Evolutionary conservation across 2,329 filamentous ascomycete genomes (phyloP), one percentile per base, ranked within the genome.

Genomic region (Alternaria atra): DNA sequence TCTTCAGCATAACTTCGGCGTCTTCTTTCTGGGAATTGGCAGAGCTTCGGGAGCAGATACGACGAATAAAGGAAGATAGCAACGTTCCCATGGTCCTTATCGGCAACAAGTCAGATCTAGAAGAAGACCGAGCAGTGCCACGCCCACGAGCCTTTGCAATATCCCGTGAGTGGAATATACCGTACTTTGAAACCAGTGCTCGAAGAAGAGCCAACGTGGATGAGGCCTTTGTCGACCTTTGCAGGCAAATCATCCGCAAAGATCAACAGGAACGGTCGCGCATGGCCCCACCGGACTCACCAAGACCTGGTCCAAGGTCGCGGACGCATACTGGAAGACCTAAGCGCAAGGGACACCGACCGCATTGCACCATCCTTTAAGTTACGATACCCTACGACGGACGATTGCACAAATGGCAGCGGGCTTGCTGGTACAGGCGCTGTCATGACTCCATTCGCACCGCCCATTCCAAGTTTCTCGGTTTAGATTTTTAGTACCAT

Each of bases 161-260:
- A 65, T 93, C 91, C n/a, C 92, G 95, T 74, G 87, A 86, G 73
- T 97, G 93, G 93, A 89, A 89, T 70, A 91, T 91, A 35, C 93
- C 93, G 0, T 97, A 97, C 78, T 97, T 97, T 75, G 93, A 97
- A 81, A 91, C 93, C 35, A 94, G 91, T 65, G 93, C 93, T 52
- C 85, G 93, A 65, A 89, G 91, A 70, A 85, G 90, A 73, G 91
- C 91, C 65, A 97, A 97, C 70, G 93, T 97, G 15, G 92, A 97
- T 70, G 93, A 97, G 77, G 92, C 94, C 47, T 97, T 97, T 79
- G 82, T 92, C 67, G 91, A 95, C 77, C 85, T 96, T 57, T 94
- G 91, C 74, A 86, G 91, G 61, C 92, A 95, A 78, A 93, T 96
- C 81, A 87, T 95, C 59, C 85, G 89, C 63, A 91, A 89, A 71